These are phyloP conservation scores for Rosa hybrid DNA, from an alignment of 331 rosid species.

Conservation along the genomic window DNA sequence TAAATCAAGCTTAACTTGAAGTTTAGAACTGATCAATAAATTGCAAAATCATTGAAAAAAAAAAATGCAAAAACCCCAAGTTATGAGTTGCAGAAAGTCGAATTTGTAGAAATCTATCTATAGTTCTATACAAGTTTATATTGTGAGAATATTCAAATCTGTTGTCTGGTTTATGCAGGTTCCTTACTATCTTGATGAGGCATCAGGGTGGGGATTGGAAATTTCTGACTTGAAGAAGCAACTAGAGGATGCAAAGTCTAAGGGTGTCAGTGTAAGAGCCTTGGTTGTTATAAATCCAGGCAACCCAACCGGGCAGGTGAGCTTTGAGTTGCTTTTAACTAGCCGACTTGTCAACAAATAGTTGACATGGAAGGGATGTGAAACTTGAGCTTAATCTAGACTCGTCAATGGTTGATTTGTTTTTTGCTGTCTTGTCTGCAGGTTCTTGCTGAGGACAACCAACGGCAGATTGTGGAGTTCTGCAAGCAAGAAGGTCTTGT, in stretches of 20 bases:
- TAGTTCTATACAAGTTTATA: slow-evolving; percentile 1
- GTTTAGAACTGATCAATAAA: background rate
- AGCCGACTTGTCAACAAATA: background rate
- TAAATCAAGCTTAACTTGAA: background rate
- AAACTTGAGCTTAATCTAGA: slow-evolving; percentile 17
- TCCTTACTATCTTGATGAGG: slow-evolving; percentile 93
- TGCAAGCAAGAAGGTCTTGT: slow-evolving; percentile 86
- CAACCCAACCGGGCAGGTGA: slow-evolving; percentile 98
- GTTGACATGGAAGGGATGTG: background rate
- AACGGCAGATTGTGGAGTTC: slow-evolving; percentile 71
- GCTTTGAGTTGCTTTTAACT: slow-evolving; percentile 18
- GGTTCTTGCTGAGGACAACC: slow-evolving; percentile 92
- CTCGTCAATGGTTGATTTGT: slow-evolving; percentile 14
- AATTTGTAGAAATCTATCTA: slow-evolving; percentile 13
- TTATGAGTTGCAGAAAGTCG: slow-evolving; percentile 14
- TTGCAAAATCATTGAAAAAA: background rate
- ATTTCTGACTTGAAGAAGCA: slow-evolving; percentile 74
- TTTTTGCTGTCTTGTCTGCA: slow-evolving; percentile 26
- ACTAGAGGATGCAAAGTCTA: slow-evolving; percentile 69
- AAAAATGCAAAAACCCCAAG: background rate
- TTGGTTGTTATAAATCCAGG: slow-evolving; percentile 96
- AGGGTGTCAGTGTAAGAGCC: slow-evolving; percentile 80
- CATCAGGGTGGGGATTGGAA: slow-evolving; percentile 94
- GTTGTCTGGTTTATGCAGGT: slow-evolving; percentile 51
- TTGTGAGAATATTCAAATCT: slow-evolving; percentile 16